Conservation (phyloP, 2,329 filamentous ascomycete genomes). For the Cryphonectria parasitica region DNA sequence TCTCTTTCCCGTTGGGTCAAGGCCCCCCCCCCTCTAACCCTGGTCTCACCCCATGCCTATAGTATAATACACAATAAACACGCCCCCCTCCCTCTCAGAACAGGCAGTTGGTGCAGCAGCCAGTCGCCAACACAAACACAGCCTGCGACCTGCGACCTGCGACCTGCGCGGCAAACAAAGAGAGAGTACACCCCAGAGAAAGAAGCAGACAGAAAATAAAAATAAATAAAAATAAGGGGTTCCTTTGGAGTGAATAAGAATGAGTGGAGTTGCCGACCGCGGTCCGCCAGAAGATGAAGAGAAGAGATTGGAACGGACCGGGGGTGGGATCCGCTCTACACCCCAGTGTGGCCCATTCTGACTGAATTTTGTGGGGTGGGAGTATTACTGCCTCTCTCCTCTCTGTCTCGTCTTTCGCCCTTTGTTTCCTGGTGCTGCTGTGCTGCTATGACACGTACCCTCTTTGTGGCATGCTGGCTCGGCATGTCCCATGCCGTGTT, state of each 20-base stretch:
- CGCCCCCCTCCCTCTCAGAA: conserved; percentile 5
- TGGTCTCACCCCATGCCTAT: conserved; percentile 10
- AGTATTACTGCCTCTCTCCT: background rate
- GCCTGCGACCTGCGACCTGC: conserved; percentile 23
- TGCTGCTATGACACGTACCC: background rate
- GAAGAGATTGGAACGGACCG: conserved; percentile 2
- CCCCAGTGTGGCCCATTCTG: conserved; percentile 4
- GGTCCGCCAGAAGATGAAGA: background rate
- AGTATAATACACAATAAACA: background rate
- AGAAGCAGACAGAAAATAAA: no score
- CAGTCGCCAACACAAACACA: background rate
- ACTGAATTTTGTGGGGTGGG: background rate
- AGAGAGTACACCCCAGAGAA: background rate
- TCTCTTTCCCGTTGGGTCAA: conserved; percentile 5
- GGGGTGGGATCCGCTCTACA: background rate
- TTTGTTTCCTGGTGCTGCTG: background rate
- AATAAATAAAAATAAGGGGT: conserved; percentile 16
- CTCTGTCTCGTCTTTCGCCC: background rate
- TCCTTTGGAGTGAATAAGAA: background rate
- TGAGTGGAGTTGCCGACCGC: background rate
- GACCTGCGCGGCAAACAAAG: conserved; percentile 11
- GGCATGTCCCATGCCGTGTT: conserved; percentile 1
- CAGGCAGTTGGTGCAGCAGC: conserved; percentile 6
- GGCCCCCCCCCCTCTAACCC: background rate
- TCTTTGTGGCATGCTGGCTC: background rate